Evolutionary conservation across 2,329 filamentous ascomycete species (phyloP).

Genomic region (Arthrocladium fulminans): DNA sequence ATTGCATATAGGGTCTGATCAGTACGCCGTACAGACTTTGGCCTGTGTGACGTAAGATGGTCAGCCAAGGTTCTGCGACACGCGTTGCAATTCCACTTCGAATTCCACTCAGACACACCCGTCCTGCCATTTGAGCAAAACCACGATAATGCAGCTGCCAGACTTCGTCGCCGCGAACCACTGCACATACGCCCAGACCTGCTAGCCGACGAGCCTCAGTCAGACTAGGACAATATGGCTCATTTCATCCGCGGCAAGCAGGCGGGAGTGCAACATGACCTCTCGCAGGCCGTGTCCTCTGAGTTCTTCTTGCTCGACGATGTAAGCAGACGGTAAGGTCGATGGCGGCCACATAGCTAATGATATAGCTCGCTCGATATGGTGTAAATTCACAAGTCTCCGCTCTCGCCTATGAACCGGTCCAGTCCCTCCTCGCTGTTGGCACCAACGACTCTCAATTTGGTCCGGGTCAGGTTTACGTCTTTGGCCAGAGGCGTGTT

Average conservation of each 20-base stretch:
- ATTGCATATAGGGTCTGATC: too few relatives aligned
- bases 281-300: slow-evolving; percentile 70
- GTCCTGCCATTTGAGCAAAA: too few relatives aligned
- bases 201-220: too few relatives aligned
- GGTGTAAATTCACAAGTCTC: slow-evolving; percentile 71
- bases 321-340: slow-evolving; percentile 37
- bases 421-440: slow-evolving; percentile 86
- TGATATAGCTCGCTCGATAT: slow-evolving; percentile 56
- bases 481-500: slow-evolving; percentile 76
- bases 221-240: too few relatives aligned
- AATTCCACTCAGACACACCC: too few relatives aligned
- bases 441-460: slow-evolving; percentile 83
- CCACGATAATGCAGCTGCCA: too few relatives aligned
- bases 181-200: too few relatives aligned
- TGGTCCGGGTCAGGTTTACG: slow-evolving; percentile 76
- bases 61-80: too few relatives aligned
- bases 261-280: slow-evolving; percentile 81
- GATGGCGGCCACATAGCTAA: slow-evolving; percentile 17
- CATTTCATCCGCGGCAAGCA: slow-evolving; percentile 87
- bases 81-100: too few relatives aligned
- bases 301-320: slow-evolving; percentile 78
- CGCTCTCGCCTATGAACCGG: slow-evolving; percentile 80
- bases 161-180: too few relatives aligned
- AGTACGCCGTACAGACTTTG: too few relatives aligned
- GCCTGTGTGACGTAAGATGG: too few relatives aligned